Percentiles rank a stretch among this genome's conserved stretches.
Evolutionary conservation across 495 filamentous ascomycete genomes (phyloP).

Genomic region (Hypoxylon rickii): DNA sequence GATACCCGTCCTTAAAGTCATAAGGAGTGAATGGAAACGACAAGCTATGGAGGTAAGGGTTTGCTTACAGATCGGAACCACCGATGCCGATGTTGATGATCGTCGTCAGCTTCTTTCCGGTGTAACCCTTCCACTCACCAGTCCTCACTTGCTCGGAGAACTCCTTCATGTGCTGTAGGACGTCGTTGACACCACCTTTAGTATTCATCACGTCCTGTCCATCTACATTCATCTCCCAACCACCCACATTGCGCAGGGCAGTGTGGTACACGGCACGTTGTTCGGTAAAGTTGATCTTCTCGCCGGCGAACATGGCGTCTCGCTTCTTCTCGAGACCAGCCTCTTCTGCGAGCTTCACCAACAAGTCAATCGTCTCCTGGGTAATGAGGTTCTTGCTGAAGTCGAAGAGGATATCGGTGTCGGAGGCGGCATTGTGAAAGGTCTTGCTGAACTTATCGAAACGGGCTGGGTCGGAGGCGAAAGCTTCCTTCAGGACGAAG

Average conservation of each 20-base stretch:
- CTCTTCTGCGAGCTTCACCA: slow-evolving; percentile 89
- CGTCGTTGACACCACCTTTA: slow-evolving; percentile 73
- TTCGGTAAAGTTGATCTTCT: slow-evolving; percentile 99
- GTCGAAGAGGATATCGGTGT: slow-evolving; percentile 86
- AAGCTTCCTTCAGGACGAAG: slow-evolving; percentile 91
- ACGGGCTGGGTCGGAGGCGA: slow-evolving; percentile 83
- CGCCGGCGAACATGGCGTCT: slow-evolving; percentile 94
- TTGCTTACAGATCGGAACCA: slow-evolving; percentile 90
- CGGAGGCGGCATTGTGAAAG: slow-evolving; percentile 69
- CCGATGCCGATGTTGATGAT: slow-evolving; percentile 98
- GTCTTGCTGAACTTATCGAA: slow-evolving; percentile 88
- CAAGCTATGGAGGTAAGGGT: neutral
- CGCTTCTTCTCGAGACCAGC: slow-evolving; percentile 88
- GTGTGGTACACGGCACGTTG: slow-evolving; percentile 93
- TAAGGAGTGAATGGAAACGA: neutral
- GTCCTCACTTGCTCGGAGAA: slow-evolving; percentile 93
- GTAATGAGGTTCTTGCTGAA: slow-evolving; percentile 99
- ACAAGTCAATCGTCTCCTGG: slow-evolving; percentile 83
- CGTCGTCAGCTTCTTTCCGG: slow-evolving; percentile 95
- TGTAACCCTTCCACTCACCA: slow-evolving; percentile 97
- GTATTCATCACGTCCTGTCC: slow-evolving; percentile 91
- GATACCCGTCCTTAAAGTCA: slow-evolving; percentile 18
- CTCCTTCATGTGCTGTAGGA: slow-evolving; percentile 94
- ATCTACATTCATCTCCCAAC: slow-evolving; percentile 87
- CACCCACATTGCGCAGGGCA: slow-evolving; percentile 85